These are phyloP conservation scores for Phytophthora pinifolia DNA, from an alignment of 352 stramenopile genomes.

Conservation along the genomic window DNA sequence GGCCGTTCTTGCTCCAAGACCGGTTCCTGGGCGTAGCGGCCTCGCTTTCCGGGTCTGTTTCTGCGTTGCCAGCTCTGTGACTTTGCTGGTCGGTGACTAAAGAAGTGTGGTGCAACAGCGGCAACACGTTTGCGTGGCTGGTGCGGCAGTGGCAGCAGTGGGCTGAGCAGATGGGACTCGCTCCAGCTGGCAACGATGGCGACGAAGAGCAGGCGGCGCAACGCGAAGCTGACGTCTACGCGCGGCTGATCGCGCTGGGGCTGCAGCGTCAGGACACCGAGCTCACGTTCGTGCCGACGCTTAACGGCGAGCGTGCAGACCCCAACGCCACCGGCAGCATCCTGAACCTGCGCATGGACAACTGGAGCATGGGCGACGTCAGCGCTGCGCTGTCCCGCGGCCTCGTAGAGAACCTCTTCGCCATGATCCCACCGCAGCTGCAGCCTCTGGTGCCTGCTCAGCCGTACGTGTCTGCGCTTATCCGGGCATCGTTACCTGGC, in stretches of 20 bases:
- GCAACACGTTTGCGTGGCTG: conserved; percentile 72
- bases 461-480: conserved; percentile 36
- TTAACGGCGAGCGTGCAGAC: conserved; percentile 64
- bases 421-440: conserved; percentile 59
- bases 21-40: conserved; percentile 71
- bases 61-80: background rate
- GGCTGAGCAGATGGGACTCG: conserved; percentile 46
- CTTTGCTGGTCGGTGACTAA: conserved; percentile 6
- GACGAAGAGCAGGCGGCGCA: conserved; percentile 21
- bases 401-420: conserved; percentile 71
- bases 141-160: conserved; percentile 61
- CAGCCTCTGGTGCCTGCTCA: conserved; percentile 29
- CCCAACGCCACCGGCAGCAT: conserved; percentile 44
- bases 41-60: conserved; percentile 64
- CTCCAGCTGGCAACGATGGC: conserved; percentile 5
- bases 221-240: conserved; percentile 41
- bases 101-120: conserved; percentile 29
- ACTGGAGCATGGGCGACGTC: conserved; percentile 75
- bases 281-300: conserved; percentile 59
- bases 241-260: conserved; percentile 54
- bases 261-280: conserved; percentile 49
- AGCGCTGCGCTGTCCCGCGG: conserved; percentile 63
- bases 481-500: background rate
- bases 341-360: conserved; percentile 51
- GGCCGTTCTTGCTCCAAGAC: conserved; percentile 59